Base-by-base conservation (phyloP, 2,329 filamentous ascomycete species). In the Colletotrichum brevisporum region DNA sequence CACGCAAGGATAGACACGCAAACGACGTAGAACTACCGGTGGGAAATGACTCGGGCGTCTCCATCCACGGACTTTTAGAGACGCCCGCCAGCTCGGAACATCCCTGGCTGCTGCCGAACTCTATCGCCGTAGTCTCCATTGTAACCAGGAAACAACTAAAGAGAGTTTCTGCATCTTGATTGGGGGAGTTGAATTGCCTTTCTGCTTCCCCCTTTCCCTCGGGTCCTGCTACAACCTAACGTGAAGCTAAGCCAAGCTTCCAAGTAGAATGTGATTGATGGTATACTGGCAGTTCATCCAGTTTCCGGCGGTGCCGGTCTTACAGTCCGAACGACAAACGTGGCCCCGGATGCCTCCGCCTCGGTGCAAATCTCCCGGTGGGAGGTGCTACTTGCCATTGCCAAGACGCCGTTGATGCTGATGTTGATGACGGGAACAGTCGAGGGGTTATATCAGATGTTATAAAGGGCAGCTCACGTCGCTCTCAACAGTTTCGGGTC, bases 141-240 rank as follows among this genome's bases (percentile, higher is more conserved):
- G 39, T 13, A n/a, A 15, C 18, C 27, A 12, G 41, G 53, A 68
- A 65, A 68, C 61, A 59, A 59, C 59, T 15, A 58, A 51, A 65
- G 6, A 59, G 56, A 54, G 61, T 68, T 65, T 54, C 47, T 54
- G 48, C 60, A 50, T 27, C 54, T 64, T 63, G 21, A 65, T 65
- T 68, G 50, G 36, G 27, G 53, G 59, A 27, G 27, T 39, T 31
- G 12, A 43, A 45, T 43, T 4, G 27, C 41, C 18, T 45, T 54
- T 27, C n/a, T 16, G 31, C 43, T 4, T 6, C 16, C 13, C 1
- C n/a, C 24, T 36, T 13, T 21, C 31, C 31, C 31, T 36, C 21
- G 31, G 31, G 31, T 2, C 6, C 9, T 36, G 31, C 8, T 36
- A 36, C 31, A 36, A 36, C 31, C 6, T 12, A 36, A 36, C 31